Percentiles rank a stretch among this genome's conserved stretches.
Conservation (phyloP, 192 early-diverging fungal species). For the Coemansia sp. region DNA sequence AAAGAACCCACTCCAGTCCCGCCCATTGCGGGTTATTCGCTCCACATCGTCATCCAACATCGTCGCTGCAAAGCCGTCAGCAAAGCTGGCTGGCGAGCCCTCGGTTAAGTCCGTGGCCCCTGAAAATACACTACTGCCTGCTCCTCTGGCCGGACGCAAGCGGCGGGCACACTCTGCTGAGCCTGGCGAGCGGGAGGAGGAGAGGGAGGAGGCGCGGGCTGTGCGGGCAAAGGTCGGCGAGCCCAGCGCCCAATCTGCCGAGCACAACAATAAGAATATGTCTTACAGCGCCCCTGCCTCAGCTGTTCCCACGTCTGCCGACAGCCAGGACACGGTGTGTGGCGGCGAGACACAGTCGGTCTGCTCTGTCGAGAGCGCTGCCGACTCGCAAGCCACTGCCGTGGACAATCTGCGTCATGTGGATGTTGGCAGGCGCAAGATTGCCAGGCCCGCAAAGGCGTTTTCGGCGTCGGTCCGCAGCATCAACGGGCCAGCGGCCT, state of each 20-base stretch:
- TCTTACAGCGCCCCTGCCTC: background rate
- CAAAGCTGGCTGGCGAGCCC: background rate
- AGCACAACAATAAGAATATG: background rate
- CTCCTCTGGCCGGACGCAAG: constrained; percentile 35
- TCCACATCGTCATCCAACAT: constrained; percentile 36
- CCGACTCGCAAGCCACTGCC: constrained; percentile 44
- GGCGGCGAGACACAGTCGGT: constrained; percentile 22
- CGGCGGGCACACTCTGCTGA: constrained; percentile 32
- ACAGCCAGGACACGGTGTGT: constrained; percentile 17
- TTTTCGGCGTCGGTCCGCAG: constrained; percentile 34
- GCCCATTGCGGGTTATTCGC: constrained; percentile 25
- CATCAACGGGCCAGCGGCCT: constrained; percentile 13
- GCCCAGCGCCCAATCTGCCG: background rate
- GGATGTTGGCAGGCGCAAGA: constrained; percentile 22
- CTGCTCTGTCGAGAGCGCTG: constrained; percentile 18
- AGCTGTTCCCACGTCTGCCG: constrained; percentile 2
- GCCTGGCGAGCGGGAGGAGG: constrained; percentile 1
- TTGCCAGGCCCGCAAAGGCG: constrained; percentile 46
- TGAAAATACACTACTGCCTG: constrained; percentile 12
- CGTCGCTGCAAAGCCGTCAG: constrained; percentile 8
- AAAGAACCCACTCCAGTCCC: background rate
- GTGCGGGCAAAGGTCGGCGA: constrained; percentile 28
- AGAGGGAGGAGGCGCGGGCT: constrained; percentile 4
- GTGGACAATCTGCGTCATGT: constrained; percentile 25
- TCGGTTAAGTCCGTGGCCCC: constrained; percentile 1